Evolutionary conservation across 2,329 filamentous ascomycete genomes (phyloP).

Genomic region (Piedraia hortae): DNA sequence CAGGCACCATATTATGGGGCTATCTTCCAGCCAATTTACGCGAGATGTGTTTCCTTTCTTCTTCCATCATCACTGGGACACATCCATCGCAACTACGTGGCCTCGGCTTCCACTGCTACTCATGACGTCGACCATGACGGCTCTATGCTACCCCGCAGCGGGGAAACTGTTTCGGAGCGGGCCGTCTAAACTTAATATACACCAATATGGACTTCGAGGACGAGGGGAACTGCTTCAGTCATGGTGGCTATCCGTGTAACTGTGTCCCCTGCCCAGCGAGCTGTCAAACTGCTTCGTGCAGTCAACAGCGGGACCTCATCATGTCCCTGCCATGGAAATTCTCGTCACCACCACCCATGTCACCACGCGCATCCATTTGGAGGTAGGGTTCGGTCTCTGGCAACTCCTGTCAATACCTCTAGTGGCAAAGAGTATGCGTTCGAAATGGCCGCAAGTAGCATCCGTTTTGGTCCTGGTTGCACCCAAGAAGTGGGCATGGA

Average conservation of each 20-base stretch:
- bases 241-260: conserved; percentile 15
- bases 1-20: too few species aligned
- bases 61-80: too few species aligned
- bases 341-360: conserved; percentile 28
- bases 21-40: too few species aligned
- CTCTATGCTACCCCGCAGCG: too few species aligned
- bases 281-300: conserved; percentile 52
- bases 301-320: conserved; percentile 60
- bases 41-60: too few species aligned
- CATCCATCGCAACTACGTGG: too few species aligned
- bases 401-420: conserved; percentile 45
- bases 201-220: too few species aligned
- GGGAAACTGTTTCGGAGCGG: too few species aligned
- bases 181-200: too few species aligned
- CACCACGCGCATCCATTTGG: conserved; percentile 24
- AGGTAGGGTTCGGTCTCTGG: conserved; percentile 26
- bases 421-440: conserved; percentile 90
- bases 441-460: conserved; percentile 88
- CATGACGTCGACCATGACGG: too few species aligned
- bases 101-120: too few species aligned
- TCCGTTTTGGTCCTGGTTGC: conserved; percentile 75
- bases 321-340: conserved; percentile 81
- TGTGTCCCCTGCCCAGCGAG: conserved; percentile 26
- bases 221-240: too few species aligned
- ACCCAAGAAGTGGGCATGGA: conserved; percentile 98